phyloP scores from a whole-genome alignment of 352 stramenopile species.

The Aphanomyces cochlioides region DNA sequence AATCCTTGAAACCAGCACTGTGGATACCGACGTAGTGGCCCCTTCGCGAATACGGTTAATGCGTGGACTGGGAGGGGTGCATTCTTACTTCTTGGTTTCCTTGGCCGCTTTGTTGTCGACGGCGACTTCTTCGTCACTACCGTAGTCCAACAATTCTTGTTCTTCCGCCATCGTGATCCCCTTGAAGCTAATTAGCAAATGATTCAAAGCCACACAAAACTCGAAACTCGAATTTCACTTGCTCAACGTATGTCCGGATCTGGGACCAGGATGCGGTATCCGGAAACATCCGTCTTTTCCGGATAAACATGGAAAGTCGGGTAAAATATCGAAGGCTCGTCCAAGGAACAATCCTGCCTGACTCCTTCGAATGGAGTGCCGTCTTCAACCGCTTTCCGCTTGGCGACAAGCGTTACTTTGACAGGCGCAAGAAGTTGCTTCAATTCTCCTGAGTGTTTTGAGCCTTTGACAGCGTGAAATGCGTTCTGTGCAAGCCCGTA shows the following conservation, averaged over 20 bases:
- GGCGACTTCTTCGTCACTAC: slow-evolving; percentile 81
- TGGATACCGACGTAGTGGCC: slow-evolving; percentile 99
- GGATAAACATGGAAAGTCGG: too few relatives aligned
- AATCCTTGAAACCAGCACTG: slow-evolving; percentile 99
- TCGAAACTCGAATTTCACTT: slow-evolving; percentile 29
- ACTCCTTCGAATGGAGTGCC: too few relatives aligned
- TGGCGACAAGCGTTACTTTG: too few relatives aligned
- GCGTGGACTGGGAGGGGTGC: not conserved
- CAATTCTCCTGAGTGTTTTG: too few relatives aligned
- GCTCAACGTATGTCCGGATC: slow-evolving; percentile 3
- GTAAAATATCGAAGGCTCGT: too few relatives aligned
- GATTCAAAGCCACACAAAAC: slow-evolving; percentile 29
- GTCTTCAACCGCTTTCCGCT: too few relatives aligned
- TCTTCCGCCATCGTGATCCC: slow-evolving; percentile 31
- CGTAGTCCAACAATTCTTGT: slow-evolving; percentile 85
- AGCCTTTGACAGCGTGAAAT: too few relatives aligned
- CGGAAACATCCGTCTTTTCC: not conserved
- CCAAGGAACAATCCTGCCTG: too few relatives aligned
- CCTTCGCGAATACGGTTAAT: slow-evolving; percentile 51
- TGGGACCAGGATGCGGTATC: not conserved
- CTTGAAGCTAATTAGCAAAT: slow-evolving; percentile 77
- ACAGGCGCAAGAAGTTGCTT: too few relatives aligned
- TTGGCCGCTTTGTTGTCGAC: slow-evolving; percentile 71
- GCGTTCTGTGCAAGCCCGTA: too few relatives aligned
- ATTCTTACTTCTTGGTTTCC: slow-evolving; percentile 87